Base-by-base conservation (phyloP, 257 asterid species). In the Vinca minor region DNA sequence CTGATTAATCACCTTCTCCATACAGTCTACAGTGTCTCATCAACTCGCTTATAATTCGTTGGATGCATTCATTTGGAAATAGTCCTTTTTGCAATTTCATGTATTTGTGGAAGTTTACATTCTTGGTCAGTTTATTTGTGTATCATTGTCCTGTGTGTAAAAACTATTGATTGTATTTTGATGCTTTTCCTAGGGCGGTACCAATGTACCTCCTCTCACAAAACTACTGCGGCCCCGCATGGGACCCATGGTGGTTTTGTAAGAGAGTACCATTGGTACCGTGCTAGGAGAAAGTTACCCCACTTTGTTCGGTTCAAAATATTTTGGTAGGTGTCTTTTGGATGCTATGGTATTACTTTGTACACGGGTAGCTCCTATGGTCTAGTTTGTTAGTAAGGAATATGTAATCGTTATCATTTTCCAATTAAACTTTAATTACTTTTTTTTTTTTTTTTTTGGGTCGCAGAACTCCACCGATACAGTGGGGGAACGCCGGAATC, bases 401-500 rank as follows among this genome's bases (percentile, higher is more conserved):
- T 35, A 45, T 12, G 5, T 6, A 17, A 17, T 17, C 17, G 8
- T 21, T 15, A 34, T 34, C 5, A 31, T 34, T 64, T 34, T 31
- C 20, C 14, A 32, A 31, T 13, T 50, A 14, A 61, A 39, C 25
- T 39, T 52, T 25, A 41, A 5, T 26, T 50, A 34, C 45, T 31
- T 36, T 46, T 18, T 59, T 59, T 38, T 28, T n/a, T n/a, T n/a
- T n/a, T n/a, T n/a, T n/a, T n/a, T n/a, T n/a, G n/a, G n/a, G 29
- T 66, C 21, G 45, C 78, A 82, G 87, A 77, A 64, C 69, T 82
- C 63, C 77, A 63, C 57, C 69, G 66, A 7, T 77, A 45, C 46
- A 81, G 79, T 73, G 84, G 79, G 41, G 84, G 82, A 11, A 61
- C 66, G 59, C 39, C 59, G 1, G 89, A 87, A 46, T 50, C 81